phyloP scores from a whole-genome alignment of 495 filamentous ascomycete genomes.

The Penicillium waksmanii region DNA sequence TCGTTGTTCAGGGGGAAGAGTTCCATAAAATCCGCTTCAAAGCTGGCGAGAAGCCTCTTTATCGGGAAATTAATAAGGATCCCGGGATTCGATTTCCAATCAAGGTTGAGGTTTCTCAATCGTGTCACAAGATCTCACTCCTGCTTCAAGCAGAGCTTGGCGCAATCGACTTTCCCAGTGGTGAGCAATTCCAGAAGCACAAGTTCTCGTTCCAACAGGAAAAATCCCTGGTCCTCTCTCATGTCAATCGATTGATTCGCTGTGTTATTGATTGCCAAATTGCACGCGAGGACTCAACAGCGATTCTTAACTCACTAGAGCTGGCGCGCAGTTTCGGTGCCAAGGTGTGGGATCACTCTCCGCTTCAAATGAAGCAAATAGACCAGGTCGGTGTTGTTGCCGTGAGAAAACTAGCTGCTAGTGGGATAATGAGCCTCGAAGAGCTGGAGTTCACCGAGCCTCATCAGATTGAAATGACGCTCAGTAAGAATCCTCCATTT shows the following conservation, averaged over 20 bases:
- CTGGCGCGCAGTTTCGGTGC: conserved; percentile 77
- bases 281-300: conserved; percentile 64
- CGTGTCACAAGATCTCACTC: conserved; percentile 84
- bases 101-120: conserved; percentile 71
- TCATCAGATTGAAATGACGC: conserved; percentile 72
- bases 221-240: conserved; percentile 71
- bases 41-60: conserved; percentile 71
- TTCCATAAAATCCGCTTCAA: conserved; percentile 79
- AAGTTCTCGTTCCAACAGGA: conserved; percentile 68
- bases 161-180: conserved; percentile 68
- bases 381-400: conserved; percentile 77
- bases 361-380: conserved; percentile 85
- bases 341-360: conserved; percentile 83
- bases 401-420: conserved; percentile 74
- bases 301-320: conserved; percentile 73
- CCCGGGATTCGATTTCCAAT: conserved; percentile 75
- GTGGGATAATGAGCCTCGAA: conserved; percentile 71
- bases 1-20: conserved; percentile 72
- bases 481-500: conserved; percentile 83
- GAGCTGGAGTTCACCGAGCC: conserved; percentile 69
- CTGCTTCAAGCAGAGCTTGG: conserved; percentile 84
- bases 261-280: conserved; percentile 88
- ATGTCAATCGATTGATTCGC: conserved; percentile 73
- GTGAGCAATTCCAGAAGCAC: conserved; percentile 63
- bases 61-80: conserved; percentile 81